These are phyloP conservation scores for Kodamaea hsintzibuensis DNA, from an alignment of 805 yeast species.

Conservation along the genomic window DNA sequence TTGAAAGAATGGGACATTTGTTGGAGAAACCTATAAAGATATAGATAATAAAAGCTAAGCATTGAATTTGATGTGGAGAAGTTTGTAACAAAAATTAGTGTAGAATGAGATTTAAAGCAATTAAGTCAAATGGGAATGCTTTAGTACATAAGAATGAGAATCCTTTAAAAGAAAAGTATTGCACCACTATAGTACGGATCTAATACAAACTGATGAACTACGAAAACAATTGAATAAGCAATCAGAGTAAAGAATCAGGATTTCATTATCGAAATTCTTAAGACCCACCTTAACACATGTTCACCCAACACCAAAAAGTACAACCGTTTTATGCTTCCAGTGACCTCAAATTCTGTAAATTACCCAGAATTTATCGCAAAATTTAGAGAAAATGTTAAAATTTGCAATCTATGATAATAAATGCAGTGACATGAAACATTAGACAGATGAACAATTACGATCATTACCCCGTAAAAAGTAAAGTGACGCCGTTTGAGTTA, in stretches of 20 bases:
- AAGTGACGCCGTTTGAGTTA: neutral
- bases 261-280: too few relatives aligned
- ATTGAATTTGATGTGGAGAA: too few relatives aligned
- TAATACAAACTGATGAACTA: too few relatives aligned
- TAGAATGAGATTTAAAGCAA: too few relatives aligned
- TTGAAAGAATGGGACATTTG: constrained; percentile 96
- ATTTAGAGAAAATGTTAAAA: neutral
- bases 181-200: too few relatives aligned
- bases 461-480: neutral
- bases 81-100: too few relatives aligned
- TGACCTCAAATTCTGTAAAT: neutral
- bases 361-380: neutral
- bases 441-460: neutral
- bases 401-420: neutral
- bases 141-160: too few relatives aligned
- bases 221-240: too few relatives aligned
- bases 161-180: too few relatives aligned
- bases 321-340: neutral
- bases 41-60: neutral
- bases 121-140: too few relatives aligned
- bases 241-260: too few relatives aligned
- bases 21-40: constrained; percentile 49
- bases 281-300: too few relatives aligned
- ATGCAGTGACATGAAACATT: neutral
- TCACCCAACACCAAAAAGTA: neutral